Percentiles rank a stretch among this genome's conserved stretches.
These are phyloP conservation scores for Rosellinia necatrix DNA, from an alignment of 2,329 filamentous ascomycete genomes.

Conservation along the genomic window DNA sequence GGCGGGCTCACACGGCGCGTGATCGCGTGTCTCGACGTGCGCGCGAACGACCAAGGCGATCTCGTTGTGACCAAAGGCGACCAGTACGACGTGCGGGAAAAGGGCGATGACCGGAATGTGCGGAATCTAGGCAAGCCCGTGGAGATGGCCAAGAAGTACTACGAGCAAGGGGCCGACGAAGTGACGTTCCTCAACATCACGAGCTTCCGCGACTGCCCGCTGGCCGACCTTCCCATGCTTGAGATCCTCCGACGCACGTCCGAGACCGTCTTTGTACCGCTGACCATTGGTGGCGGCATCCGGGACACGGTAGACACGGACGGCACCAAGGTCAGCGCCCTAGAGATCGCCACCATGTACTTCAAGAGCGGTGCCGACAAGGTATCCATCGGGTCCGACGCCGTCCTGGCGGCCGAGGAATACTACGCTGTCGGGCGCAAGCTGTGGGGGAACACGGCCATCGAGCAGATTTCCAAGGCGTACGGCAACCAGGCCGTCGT, in stretches of 20 bases:
- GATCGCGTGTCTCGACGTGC: conserved; percentile 95
- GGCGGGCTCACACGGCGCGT: conserved; percentile 88
- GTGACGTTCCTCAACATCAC: conserved; percentile 98
- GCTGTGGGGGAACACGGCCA: conserved; percentile 81
- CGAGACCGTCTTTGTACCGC: conserved; percentile 89
- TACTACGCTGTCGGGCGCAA: conserved; percentile 75
- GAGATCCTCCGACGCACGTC: conserved; percentile 87
- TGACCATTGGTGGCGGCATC: conserved; percentile 95
- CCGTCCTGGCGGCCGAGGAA: conserved; percentile 88
- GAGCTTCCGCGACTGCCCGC: conserved; percentile 91
- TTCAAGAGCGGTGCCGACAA: conserved; percentile 98
- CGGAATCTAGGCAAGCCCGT: conserved; percentile 97
- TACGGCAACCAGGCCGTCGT: conserved; percentile 98
- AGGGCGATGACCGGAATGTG: conserved; percentile 68
- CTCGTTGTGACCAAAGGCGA: conserved; percentile 98
- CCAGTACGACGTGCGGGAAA: conserved; percentile 97
- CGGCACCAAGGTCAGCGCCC: conserved; percentile 81
- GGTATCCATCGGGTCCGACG: conserved; percentile 94
- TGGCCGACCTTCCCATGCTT: conserved; percentile 93
- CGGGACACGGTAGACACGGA: conserved; percentile 89
- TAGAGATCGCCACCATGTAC: conserved; percentile 95
- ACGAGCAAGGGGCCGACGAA: conserved; percentile 95
- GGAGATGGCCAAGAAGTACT: conserved; percentile 91
- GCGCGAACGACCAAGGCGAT: conserved; percentile 91
- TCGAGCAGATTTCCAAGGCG: conserved; percentile 90